Percentiles rank a stretch among this genome's conserved stretches.
phyloP scores from a whole-genome alignment of 257 asterid species.

The Oldenlandia corymbosa region DNA sequence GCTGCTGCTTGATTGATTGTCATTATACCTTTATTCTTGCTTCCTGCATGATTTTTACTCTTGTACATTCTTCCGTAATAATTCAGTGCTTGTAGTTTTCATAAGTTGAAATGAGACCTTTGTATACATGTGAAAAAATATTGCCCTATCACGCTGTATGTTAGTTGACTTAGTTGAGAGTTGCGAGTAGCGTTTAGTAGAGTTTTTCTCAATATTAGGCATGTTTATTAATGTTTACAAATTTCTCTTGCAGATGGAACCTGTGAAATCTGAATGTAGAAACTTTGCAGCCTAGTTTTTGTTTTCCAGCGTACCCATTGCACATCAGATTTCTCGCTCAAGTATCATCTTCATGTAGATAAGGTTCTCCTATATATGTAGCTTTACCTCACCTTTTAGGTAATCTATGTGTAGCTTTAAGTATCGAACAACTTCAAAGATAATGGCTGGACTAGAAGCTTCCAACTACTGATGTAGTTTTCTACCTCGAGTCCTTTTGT shows the following conservation, averaged over 20 bases:
- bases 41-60: neutral
- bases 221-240: neutral
- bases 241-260: slow-evolving; percentile 19
- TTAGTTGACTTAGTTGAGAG: no score
- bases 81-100: neutral
- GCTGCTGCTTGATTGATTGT: neutral
- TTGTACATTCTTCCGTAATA: neutral
- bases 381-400: neutral
- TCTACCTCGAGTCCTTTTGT: neutral
- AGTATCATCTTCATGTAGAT: neutral
- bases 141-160: no score
- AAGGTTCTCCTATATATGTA: neutral
- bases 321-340: neutral
- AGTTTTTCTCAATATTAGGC: no score
- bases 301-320: neutral
- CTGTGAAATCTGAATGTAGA: neutral
- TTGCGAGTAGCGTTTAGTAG: no score
- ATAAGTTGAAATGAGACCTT: neutral
- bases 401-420: neutral
- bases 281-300: neutral
- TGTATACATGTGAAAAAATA: no score
- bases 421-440: neutral
- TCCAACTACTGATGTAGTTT: neutral
- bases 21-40: neutral
- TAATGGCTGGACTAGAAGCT: neutral